Evolutionary conservation across 441 rosid species (phyloP), one percentile per base, ranked within the genome.

Genomic region (Gossypium gossypioides): DNA sequence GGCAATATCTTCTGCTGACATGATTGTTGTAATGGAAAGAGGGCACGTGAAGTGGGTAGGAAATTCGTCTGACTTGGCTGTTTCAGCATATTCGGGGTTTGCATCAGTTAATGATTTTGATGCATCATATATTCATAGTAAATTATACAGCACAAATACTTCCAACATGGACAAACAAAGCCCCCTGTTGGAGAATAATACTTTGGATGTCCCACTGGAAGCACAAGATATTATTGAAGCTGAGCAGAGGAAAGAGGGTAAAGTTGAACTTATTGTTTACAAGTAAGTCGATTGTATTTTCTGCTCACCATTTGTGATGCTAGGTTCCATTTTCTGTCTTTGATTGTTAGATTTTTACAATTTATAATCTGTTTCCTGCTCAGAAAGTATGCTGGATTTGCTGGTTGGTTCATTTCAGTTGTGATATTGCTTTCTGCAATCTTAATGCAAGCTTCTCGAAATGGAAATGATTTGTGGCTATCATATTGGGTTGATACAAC

Each of bases 401-500:
- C 87, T 80, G 95, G 99, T 68, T 89, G 89, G 91, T 80, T 84
- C 68, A 84, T 92, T 76, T 75, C 97, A 59, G 52, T 82, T 67
- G 82, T 87, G 55, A 86, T 95, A 81, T 73, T 84, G 73, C 74
- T 87, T 75, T 91, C 99, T 0, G 99, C 97, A 62, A 75, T 92
- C 82, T 76, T 85, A 74, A 95, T 95, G 99, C 99, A 95, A 91
- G 93, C 91, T 76, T 91, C 99, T 21, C 96, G 95, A 42, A 95
- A 95, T 69, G 97, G 95, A 60, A 95, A 87, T 82, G 99, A 95
- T 79, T 80, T 95, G 59, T 95, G 99, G 99, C 83, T 95, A 62
- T 95, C 96, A 34, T 92, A 81, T 80, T 95, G 99, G 99, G 97
- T 92, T 72, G 96, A 95, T 81, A 78, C 87, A 68, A 81, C 88